Percentiles rank a stretch among this genome's conserved stretches.
Conservation (phyloP, 2,329 filamentous ascomycete species). For the Monosporascus cannonballus region DNA sequence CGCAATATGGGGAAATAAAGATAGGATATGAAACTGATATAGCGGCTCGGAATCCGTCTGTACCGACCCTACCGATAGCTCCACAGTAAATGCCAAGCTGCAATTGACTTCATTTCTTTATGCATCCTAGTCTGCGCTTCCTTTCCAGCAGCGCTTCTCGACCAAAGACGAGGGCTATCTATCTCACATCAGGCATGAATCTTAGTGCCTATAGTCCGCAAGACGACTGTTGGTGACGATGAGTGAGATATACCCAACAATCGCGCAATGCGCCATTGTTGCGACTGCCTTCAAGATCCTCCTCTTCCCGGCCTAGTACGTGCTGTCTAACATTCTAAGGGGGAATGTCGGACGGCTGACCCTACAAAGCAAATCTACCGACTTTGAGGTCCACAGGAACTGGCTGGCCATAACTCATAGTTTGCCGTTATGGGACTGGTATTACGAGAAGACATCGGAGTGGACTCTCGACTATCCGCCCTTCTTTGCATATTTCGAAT, state of each 20-base stretch:
- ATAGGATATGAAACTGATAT: slow-evolving; percentile 2
- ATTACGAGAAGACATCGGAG: slow-evolving; percentile 95
- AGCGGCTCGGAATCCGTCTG: slow-evolving; percentile 14
- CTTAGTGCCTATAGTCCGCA: not conserved
- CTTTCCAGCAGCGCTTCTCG: not conserved
- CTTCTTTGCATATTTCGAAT: slow-evolving; percentile 97
- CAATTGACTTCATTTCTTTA: slow-evolving; percentile 20
- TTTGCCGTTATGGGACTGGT: slow-evolving; percentile 83
- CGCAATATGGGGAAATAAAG: too few species aligned
- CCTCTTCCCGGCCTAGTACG: slow-evolving; percentile 90
- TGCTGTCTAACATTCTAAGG: slow-evolving; percentile 19
- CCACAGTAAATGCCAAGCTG: slow-evolving; percentile 9
- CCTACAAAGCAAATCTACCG: slow-evolving; percentile 79
- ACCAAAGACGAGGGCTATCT: not conserved
- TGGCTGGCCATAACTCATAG: slow-evolving; percentile 96
- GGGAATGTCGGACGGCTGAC: slow-evolving; percentile 3
- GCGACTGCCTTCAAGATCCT: slow-evolving; percentile 86
- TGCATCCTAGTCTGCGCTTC: not conserved
- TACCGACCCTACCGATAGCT: slow-evolving; percentile 12
- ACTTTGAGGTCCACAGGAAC: slow-evolving; percentile 98
- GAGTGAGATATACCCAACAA: slow-evolving; percentile 78
- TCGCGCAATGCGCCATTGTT: slow-evolving; percentile 80
- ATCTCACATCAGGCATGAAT: slow-evolving; percentile 12
- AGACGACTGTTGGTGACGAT: slow-evolving; percentile 39
- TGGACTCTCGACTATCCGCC: slow-evolving; percentile 99